phyloP scores from a whole-genome alignment of 2,329 filamentous ascomycete species.

The Colletotrichum brevisporum region DNA sequence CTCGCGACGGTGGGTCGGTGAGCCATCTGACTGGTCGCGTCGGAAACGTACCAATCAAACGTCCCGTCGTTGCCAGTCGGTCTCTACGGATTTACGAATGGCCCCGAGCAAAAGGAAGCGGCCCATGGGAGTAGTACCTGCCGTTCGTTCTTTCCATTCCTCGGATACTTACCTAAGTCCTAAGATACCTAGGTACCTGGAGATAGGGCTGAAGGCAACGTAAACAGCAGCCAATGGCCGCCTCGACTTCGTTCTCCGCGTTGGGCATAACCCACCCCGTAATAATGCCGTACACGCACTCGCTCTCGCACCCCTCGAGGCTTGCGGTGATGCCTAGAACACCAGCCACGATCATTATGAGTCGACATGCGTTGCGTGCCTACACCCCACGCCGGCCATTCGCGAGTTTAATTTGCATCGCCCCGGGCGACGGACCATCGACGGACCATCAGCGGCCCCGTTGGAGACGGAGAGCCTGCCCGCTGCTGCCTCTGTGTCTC shows the following conservation, averaged over 20 bases:
- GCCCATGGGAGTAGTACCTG: background rate
- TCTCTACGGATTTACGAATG: slow-evolving; percentile 35
- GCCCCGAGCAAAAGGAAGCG: slow-evolving; percentile 15
- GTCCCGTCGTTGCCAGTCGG: slow-evolving; percentile 13
- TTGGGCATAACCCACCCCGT: slow-evolving; percentile 27
- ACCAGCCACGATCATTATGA: slow-evolving; percentile 37
- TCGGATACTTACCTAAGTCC: background rate
- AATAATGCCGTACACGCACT: slow-evolving; percentile 9
- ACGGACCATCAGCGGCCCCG: slow-evolving; percentile 19
- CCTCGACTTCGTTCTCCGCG: slow-evolving; percentile 19
- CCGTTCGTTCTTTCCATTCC: background rate
- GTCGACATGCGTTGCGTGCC: background rate
- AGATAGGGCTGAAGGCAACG: slow-evolving; percentile 33
- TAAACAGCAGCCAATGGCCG: slow-evolving; percentile 4
- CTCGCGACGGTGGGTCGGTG: slow-evolving; percentile 11
- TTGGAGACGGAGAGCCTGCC: background rate
- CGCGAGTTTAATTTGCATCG: slow-evolving; percentile 23
- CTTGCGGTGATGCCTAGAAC: slow-evolving; percentile 30
- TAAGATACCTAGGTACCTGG: background rate
- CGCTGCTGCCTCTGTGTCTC: background rate
- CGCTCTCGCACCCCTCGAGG: slow-evolving; percentile 21
- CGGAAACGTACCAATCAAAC: slow-evolving; percentile 34
- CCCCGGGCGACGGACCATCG: slow-evolving; percentile 27
- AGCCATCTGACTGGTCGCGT: slow-evolving; percentile 32
- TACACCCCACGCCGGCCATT: slow-evolving; percentile 18